These are phyloP conservation scores for Maudiozyma serrabonitensis DNA, from an alignment of 805 yeast genomes.

Conservation along the genomic window DNA sequence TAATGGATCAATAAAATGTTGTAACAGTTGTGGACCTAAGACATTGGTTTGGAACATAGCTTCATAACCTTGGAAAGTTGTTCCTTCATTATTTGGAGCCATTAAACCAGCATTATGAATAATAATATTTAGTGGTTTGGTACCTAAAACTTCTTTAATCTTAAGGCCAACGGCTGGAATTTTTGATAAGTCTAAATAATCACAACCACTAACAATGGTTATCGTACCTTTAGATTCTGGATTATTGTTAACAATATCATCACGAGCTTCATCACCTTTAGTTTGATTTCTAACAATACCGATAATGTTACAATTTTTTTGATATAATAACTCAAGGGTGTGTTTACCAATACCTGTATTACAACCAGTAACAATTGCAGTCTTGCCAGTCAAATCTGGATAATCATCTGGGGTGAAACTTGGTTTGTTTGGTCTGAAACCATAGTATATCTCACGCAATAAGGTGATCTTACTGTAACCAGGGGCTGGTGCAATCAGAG, in stretches of 20 bases:
- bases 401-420: constrained; percentile 24
- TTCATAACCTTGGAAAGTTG: constrained; percentile 30
- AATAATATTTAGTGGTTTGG: constrained; percentile 23
- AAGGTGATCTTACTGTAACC: constrained; percentile 6
- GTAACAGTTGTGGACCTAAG: constrained; percentile 32
- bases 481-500: constrained; percentile 18
- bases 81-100: constrained; percentile 21
- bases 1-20: constrained; percentile 30
- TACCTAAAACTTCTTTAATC: constrained; percentile 10
- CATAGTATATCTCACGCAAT: constrained; percentile 14
- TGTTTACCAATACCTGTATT: constrained; percentile 32
- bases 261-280: constrained; percentile 28
- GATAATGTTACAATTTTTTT: constrained; percentile 28
- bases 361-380: constrained; percentile 34
- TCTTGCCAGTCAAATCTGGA: constrained; percentile 32
- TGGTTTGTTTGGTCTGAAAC: constrained; percentile 23
- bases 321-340: constrained; percentile 20
- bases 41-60: constrained; percentile 31
- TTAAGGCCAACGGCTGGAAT: constrained; percentile 25
- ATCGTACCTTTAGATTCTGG: constrained; percentile 21
- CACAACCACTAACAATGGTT: constrained; percentile 23
- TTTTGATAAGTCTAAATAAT: constrained; percentile 32
- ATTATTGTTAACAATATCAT: constrained; percentile 17
- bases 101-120: constrained; percentile 33
- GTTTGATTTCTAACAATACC: constrained; percentile 28